phyloP scores from a whole-genome alignment of 306 rosid species.

The Argentina anserina region DNA sequence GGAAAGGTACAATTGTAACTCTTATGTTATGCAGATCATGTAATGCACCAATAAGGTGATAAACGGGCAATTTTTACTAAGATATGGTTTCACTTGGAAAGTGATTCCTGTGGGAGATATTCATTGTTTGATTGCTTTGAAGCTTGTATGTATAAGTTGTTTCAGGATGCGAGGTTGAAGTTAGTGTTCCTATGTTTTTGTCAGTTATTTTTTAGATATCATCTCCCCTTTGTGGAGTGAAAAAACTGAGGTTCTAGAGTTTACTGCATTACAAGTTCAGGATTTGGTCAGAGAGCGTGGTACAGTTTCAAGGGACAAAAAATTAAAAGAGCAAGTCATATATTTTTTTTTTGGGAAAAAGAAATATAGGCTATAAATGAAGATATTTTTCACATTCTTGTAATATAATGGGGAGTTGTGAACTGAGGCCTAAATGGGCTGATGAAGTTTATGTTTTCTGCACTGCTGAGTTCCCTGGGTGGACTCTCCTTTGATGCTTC shows the following conservation, averaged over 20 bases:
- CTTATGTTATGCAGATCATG: conserved; percentile 15
- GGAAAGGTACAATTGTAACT: conserved; percentile 56
- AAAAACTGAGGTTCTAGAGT: not conserved
- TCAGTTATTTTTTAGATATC: not conserved
- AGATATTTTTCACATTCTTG: too few relatives aligned
- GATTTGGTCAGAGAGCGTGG: not conserved
- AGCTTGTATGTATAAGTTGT: not conserved
- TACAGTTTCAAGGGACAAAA: not conserved
- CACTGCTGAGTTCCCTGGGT: not conserved
- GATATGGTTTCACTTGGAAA: not conserved
- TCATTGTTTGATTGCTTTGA: not conserved
- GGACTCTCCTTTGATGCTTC: not conserved
- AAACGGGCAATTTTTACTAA: not conserved
- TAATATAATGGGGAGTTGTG: not conserved
- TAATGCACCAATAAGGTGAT: not conserved
- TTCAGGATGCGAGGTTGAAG: not conserved
- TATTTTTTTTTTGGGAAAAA: too few relatives aligned
- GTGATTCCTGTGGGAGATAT: not conserved
- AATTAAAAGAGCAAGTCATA: not conserved
- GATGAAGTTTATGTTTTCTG: not conserved
- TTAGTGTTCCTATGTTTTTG: not conserved
- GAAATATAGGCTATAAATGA: not conserved
- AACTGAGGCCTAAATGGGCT: not conserved
- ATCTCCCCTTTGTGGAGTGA: not conserved
- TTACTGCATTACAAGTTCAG: not conserved